Percentiles rank a stretch among this genome's conserved stretches.
Conservation (phyloP, 2,329 filamentous ascomycete species). For the Trichoderma aggressivum region DNA sequence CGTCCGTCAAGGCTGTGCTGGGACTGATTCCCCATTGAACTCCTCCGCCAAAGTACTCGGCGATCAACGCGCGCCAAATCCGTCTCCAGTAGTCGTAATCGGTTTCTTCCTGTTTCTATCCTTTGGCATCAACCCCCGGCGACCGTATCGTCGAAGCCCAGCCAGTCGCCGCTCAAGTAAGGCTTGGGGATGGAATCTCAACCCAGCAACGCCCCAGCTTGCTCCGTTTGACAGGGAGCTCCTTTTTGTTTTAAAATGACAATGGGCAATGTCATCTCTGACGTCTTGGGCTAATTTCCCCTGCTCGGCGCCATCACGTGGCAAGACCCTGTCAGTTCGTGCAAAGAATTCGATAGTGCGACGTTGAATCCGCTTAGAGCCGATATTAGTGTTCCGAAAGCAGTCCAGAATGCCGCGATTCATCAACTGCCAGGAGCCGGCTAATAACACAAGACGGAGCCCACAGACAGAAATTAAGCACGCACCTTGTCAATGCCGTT, state of each 20-base stretch:
- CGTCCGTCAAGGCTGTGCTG: background rate
- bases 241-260: constrained; percentile 8
- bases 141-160: background rate
- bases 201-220: background rate
- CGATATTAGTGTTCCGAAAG: constrained; percentile 5
- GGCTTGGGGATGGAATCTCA: background rate
- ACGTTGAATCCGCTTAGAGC: constrained; percentile 9
- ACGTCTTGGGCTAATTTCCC: background rate
- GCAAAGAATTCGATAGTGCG: constrained; percentile 12
- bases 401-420: background rate
- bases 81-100: background rate
- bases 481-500: background rate
- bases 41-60: background rate
- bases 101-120: background rate
- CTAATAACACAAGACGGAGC: background rate
- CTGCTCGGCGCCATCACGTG: constrained; percentile 5
- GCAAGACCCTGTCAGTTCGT: constrained; percentile 4
- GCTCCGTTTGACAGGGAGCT: background rate
- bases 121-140: background rate
- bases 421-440: background rate
- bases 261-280: background rate
- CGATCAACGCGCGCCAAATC: background rate
- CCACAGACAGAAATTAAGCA: background rate
- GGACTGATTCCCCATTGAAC: constrained; percentile 4
- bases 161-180: background rate